Evolutionary conservation across 2,329 filamentous ascomycete species (phyloP).

Genomic region (Fusarium bactridioides): DNA sequence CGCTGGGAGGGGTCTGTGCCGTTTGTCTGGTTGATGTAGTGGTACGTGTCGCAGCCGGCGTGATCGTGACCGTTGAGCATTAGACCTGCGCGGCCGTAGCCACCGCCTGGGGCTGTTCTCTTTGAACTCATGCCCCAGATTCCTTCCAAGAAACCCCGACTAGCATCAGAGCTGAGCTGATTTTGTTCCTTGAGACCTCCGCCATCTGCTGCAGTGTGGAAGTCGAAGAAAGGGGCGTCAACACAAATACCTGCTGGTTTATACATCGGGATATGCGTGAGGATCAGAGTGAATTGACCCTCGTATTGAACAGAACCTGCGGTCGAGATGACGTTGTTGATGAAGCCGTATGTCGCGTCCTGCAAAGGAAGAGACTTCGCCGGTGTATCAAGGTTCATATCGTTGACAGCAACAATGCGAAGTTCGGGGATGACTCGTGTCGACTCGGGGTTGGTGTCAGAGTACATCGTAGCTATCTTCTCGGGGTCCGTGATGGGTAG

Average conservation of each 20-base stretch:
- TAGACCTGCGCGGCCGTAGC: constrained; percentile 75
- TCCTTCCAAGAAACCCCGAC: constrained; percentile 79
- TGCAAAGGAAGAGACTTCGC: constrained; percentile 73
- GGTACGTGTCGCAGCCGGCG: constrained; percentile 88
- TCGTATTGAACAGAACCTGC: constrained; percentile 67
- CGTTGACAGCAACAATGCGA: constrained; percentile 86
- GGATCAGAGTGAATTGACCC: constrained; percentile 79
- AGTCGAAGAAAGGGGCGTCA: constrained; percentile 84
- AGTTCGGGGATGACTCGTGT: constrained; percentile 69
- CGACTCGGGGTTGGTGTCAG: constrained; percentile 56
- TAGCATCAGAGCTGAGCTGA: constrained; percentile 78
- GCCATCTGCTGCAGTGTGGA: constrained; percentile 71
- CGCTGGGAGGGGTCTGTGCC: constrained; percentile 51
- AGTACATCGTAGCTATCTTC: constrained; percentile 51
- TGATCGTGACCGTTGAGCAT: constrained; percentile 96
- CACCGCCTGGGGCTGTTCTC: constrained; percentile 62
- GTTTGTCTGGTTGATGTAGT: constrained; percentile 75
- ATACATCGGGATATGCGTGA: constrained; percentile 92
- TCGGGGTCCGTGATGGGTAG: constrained; percentile 56
- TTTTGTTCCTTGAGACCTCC: constrained; percentile 89
- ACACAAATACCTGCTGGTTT: constrained; percentile 84
- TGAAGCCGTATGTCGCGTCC: constrained; percentile 77
- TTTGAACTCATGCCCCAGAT: constrained; percentile 81
- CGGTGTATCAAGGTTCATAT: constrained; percentile 91
- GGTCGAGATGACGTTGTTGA: constrained; percentile 72